Base-by-base conservation (phyloP, 495 filamentous ascomycete genomes). In the Xylaria longipes region DNA sequence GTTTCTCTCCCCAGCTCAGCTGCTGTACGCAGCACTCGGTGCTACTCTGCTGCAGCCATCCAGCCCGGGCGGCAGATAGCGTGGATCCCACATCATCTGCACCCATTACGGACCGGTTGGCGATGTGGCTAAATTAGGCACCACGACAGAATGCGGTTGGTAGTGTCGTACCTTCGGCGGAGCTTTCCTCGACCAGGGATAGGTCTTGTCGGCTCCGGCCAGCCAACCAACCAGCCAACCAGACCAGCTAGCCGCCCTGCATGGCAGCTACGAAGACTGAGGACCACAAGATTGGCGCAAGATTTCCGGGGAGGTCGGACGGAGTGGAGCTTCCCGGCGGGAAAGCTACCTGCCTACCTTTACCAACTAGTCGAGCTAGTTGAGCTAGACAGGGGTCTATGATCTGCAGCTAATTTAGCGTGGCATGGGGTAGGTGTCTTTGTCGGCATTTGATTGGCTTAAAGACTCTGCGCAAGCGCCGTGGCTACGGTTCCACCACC, bases 321-420 rank as follows among this genome's bases (percentile, higher is more conserved):
- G 22, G 31, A 25, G 52, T 68, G 52, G 65, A 33, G 52, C 60
- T 33, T 22, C 65, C 50, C 65, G 65, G 35, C 35, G 45, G 33
- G 37, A 45, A 45, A 54, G 65, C 65, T 56, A 68, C 35, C 65
- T 50, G n/a, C n/a, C n/a, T 37, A 4, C 33, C 37, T 9, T 29
- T 27, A 27, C 50, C 50, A 25, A 25, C n/a, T 50, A 50, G n/a
- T 7, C 20, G n/a, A 35, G 37, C 48, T 56, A 14, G 43, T 58
- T 22, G 1, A 45, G 54, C 66, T 61, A 54, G 66, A 69, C 52
- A 61, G 45, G 65, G 50, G 50, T 39, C 15, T 25, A 8, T n/a
- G 58, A 71, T 71, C 69, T 65, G 61, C 61, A 71, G 69, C 60
- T 65, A 65, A 50, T 9, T 37, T 71, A 65, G 69, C 69, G 31